A percentile compares a stretch with the other conserved stretches of the same genome.
Evolutionary conservation across 2,329 filamentous ascomycete species (phyloP).

Genomic region (Colletotrichum truncatum): DNA sequence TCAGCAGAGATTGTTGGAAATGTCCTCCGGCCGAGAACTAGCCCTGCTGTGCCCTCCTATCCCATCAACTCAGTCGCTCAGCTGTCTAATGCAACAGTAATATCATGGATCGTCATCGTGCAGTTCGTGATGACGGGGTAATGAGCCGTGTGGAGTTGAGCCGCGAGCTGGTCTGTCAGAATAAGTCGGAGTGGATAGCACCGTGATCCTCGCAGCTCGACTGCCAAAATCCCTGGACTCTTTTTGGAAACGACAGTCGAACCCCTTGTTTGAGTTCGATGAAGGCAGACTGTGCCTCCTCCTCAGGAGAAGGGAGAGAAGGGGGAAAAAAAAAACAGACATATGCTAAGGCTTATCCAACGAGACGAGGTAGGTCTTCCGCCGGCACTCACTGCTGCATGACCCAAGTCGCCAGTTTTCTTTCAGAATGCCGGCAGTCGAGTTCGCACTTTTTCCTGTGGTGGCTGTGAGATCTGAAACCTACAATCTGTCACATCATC

Average conservation of each 20-base stretch:
- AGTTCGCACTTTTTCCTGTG: not conserved
- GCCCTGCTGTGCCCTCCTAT: not conserved
- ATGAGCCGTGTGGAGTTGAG: not conserved
- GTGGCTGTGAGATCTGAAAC: not conserved
- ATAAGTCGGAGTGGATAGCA: not conserved
- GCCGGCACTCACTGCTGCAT: slow-evolving; percentile 1
- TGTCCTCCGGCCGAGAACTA: not conserved
- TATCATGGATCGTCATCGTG: slow-evolving; percentile 24
- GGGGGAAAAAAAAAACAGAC: no score
- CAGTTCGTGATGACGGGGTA: not conserved
- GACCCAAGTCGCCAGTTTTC: not conserved
- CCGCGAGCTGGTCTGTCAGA: not conserved
- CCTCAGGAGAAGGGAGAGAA: no score
- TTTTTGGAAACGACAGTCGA: not conserved
- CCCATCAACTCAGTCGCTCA: not conserved
- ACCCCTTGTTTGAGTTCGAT: slow-evolving; percentile 3
- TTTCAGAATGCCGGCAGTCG: not conserved
- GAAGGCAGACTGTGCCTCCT: not conserved
- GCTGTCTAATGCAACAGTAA: slow-evolving; percentile 3
- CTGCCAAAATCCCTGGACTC: slow-evolving; percentile 3
- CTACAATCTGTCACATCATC: not conserved
- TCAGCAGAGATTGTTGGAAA: no score
- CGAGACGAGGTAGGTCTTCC: no score
- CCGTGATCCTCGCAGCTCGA: not conserved
- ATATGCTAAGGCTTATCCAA: no score